A percentile compares a stretch with the other conserved stretches of the same genome.
Evolutionary conservation across 305 asterid genomes (phyloP).

Genomic region (Plantago coronopus): DNA sequence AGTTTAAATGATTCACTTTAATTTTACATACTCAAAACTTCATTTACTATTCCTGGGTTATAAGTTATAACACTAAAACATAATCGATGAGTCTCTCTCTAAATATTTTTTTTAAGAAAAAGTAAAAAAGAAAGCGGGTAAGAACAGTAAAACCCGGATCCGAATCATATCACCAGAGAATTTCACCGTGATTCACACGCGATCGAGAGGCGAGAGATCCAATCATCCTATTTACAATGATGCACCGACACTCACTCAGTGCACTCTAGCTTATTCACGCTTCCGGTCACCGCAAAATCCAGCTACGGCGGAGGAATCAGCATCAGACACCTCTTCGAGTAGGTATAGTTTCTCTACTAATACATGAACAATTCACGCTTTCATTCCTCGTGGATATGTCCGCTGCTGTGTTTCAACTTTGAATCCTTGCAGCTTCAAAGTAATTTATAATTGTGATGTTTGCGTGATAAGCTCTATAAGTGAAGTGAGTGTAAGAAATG

Average conservation of each 20-base stretch:
- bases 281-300: conserved; percentile 6
- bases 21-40: too few relatives aligned
- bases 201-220: neutral
- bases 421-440: neutral
- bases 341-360: neutral
- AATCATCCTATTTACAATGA: neutral
- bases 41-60: too few relatives aligned
- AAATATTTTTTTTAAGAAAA: too few relatives aligned
- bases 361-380: neutral
- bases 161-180: too few relatives aligned
- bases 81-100: too few relatives aligned
- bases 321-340: neutral
- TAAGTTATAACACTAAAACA: too few relatives aligned
- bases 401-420: neutral
- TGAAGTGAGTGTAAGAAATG: too few relatives aligned
- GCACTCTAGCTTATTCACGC: neutral
- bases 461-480: too few relatives aligned
- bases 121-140: too few relatives aligned
- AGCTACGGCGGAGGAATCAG: neutral
- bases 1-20: too few relatives aligned
- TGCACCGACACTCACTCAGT: conserved; percentile 3
- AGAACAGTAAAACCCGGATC: too few relatives aligned
- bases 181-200: too few relatives aligned
- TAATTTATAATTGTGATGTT: neutral
- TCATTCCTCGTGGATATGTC: neutral